These are phyloP conservation scores for Coemansia sp. DNA, from an alignment of 192 early-diverging fungal genomes.

Conservation along the genomic window DNA sequence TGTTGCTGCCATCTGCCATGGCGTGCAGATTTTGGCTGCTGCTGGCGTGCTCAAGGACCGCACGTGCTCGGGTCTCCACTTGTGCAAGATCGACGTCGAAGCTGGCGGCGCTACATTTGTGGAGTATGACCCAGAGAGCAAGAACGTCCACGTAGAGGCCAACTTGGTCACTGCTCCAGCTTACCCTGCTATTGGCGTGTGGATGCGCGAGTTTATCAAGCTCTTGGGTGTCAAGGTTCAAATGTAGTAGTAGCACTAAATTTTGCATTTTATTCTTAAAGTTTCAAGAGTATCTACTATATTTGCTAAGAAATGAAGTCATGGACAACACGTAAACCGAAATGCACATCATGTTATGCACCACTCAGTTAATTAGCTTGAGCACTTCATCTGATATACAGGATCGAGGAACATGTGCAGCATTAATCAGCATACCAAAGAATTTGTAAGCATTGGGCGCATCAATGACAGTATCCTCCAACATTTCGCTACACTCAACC, in stretches of 20 bases:
- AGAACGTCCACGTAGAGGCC: slow-evolving; percentile 41
- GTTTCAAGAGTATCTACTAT: background rate
- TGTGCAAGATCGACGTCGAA: slow-evolving; percentile 48
- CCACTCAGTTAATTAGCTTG: background rate
- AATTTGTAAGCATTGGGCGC: slow-evolving; percentile 62
- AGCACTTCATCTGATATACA: background rate
- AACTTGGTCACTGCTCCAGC: slow-evolving; percentile 51
- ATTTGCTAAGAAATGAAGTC: background rate
- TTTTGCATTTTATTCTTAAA: background rate
- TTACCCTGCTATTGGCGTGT: slow-evolving; percentile 48
- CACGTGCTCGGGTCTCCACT: slow-evolving; percentile 39
- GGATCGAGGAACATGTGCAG: slow-evolving; percentile 40
- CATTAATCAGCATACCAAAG: slow-evolving; percentile 59
- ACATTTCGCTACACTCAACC: slow-evolving; percentile 46
- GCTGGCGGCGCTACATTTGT: slow-evolving; percentile 45
- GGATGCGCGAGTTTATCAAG: slow-evolving; percentile 54
- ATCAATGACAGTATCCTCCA: slow-evolving; percentile 69
- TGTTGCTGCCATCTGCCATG: slow-evolving; percentile 61
- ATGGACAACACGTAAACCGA: background rate
- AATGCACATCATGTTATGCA: background rate
- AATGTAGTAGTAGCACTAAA: slow-evolving; percentile 7
- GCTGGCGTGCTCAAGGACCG: slow-evolving; percentile 49
- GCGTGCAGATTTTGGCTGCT: slow-evolving; percentile 53
- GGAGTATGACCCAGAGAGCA: slow-evolving; percentile 33
- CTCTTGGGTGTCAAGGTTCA: slow-evolving; percentile 44